A percentile compares a stretch with the other conserved stretches of the same genome.
Evolutionary conservation across 148 eudicot genomes (phyloP).

Genomic region (Camellia granthamiana): DNA sequence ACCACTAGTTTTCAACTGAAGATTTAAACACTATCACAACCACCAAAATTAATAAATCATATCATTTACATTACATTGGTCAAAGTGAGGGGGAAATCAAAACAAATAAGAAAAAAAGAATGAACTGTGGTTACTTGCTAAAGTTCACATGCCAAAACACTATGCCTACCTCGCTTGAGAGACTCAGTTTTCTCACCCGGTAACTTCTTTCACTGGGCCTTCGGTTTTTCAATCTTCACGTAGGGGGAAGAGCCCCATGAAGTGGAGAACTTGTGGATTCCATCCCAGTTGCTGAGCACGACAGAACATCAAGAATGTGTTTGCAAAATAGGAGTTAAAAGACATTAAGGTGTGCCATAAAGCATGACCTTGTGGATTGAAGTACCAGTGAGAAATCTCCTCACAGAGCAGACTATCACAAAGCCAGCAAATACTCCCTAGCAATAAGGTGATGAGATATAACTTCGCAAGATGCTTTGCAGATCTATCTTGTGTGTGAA

Average conservation of each 20-base stretch:
- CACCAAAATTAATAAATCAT: conserved; percentile 25
- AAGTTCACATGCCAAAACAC: conserved; percentile 12
- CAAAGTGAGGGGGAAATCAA: conserved; percentile 19
- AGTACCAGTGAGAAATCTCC: conserved; percentile 45
- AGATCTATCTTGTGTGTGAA: conserved; percentile 51
- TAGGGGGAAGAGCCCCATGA: conserved; percentile 62
- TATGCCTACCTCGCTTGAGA: conserved; percentile 8
- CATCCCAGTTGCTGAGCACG: conserved; percentile 83
- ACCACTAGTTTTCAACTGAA: conserved; percentile 22
- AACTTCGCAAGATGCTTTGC: conserved; percentile 70
- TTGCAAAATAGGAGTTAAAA: conserved; percentile 69
- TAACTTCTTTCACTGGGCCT: conserved; percentile 41
- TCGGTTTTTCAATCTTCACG: conserved; percentile 73
- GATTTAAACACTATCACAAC: conserved; percentile 24
- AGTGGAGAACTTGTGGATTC: conserved; percentile 54
- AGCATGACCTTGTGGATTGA: conserved; percentile 90
- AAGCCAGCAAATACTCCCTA: conserved; percentile 64
- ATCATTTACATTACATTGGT: conserved; percentile 37
- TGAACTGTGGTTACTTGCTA: conserved; percentile 17
- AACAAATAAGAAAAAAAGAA: conserved; percentile 2
- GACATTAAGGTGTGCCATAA: conserved; percentile 79
- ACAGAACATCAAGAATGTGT: conserved; percentile 82
- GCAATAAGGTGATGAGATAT: conserved; percentile 42
- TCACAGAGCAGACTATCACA: conserved; percentile 66
- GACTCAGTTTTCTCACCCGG: conserved; percentile 17